Evolutionary conservation across 306 rosid genomes (phyloP).

Genomic region (Lathyrus tuberosus): DNA sequence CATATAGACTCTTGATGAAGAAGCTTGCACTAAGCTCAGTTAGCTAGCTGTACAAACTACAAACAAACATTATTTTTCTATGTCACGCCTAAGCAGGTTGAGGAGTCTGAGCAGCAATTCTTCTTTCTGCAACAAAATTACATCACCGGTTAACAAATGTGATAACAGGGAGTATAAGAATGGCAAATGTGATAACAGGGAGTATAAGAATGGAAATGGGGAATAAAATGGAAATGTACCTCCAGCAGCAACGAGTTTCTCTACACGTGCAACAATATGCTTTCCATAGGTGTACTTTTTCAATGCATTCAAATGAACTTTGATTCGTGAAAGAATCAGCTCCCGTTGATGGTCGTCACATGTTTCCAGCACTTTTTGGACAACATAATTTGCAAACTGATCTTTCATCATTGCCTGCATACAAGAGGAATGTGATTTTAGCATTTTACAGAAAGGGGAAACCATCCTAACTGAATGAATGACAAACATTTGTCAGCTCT

Average conservation of each 20-base stretch:
- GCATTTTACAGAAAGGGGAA: neutral
- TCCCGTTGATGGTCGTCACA: conserved; percentile 97
- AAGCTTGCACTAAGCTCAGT: conserved; percentile 81
- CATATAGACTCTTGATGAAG: conserved; percentile 49
- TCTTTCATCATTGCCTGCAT: conserved; percentile 79
- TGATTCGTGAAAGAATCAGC: conserved; percentile 86
- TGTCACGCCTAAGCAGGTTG: conserved; percentile 65
- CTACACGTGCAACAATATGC: conserved; percentile 96
- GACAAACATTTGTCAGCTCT: neutral
- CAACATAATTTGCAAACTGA: conserved; percentile 54
- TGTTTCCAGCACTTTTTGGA: conserved; percentile 94
- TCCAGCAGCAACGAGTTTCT: conserved; percentile 98
- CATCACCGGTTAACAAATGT: conserved; percentile 10
- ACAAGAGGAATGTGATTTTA: neutral
- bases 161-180: no score
- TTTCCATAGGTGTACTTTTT: conserved; percentile 95
- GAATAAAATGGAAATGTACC: conserved; percentile 45
- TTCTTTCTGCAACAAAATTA: conserved; percentile 71
- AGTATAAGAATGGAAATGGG: neutral
- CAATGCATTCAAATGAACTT: conserved; percentile 94
- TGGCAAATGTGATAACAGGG: neutral
- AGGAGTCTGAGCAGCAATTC: conserved; percentile 88
- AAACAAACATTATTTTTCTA: conserved; percentile 61
- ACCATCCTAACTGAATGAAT: neutral
- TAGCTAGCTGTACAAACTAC: conserved; percentile 99